Base-by-base conservation (phyloP, 208 protist genomes). In the Crithidia sp. region DNA sequence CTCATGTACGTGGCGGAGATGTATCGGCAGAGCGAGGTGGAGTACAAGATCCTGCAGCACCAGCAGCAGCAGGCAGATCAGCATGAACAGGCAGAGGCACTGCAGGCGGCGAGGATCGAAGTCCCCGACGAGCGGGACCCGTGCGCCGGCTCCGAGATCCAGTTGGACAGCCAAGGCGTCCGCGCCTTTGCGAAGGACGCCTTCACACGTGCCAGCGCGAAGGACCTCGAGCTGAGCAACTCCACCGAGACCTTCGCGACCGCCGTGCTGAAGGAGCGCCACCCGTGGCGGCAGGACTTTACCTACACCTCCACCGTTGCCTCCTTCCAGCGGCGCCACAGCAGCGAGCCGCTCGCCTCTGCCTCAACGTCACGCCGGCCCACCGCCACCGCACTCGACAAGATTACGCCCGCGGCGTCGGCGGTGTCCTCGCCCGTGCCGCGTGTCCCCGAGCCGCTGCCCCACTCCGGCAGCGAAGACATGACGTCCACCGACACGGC, bases 11-110 rank as follows among this genome's bases (percentile, higher is more conserved):
- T 81, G 16, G 79, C 82, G 28, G 85, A 90, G 78, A 14, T 87
- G 36, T 93, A 91, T 57, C 83, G 84, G 16, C 80, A 90, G 73
- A 77, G 67, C 58, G 66, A 71, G 53, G 64, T 72, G 36, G 74
- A 79, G 55, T 79, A 74, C 62, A 14, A 37, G 14, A 10, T 75
- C 0, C 53, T 71, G 6, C 69, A 71, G 60, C 50, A 53, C 7
- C 54, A 64, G 57, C 74, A 76, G 37, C 45, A 67, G 19, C 37
- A 50, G 0, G 28, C 28, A 28, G 28, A 28, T 28, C 60, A 65
- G 60, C 56, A 71, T 41, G 52, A 71, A 19, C 17, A 45, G 64
- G 36, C 13, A 16, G 7, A 4, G 16, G 16, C 39, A n/a, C 19
- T 45, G 47, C 43, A 61, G 40, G 50, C 12, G 10, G 44, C 56